Conservation (phyloP, 2,329 filamentous ascomycete species). For the Trichoderma asperellum region DNA sequence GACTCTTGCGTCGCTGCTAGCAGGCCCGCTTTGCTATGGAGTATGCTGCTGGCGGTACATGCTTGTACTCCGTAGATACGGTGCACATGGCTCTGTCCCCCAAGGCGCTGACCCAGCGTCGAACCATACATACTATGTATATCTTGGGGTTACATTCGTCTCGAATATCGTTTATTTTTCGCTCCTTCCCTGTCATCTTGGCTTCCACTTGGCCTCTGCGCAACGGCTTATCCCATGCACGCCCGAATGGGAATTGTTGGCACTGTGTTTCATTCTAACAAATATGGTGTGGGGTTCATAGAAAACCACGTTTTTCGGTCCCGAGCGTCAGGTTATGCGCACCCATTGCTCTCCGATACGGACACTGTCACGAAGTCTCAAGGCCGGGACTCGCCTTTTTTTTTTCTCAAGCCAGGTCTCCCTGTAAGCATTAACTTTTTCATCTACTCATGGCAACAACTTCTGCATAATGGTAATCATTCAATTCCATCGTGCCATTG, state of each 20-base stretch:
- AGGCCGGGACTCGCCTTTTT: not conserved
- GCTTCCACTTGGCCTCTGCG: slow-evolving; percentile 10
- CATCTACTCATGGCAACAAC: not conserved
- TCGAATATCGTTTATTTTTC: not conserved
- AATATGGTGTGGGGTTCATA: slow-evolving; percentile 19
- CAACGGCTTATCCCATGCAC: slow-evolving; percentile 1
- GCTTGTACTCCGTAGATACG: not conserved
- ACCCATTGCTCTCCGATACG: slow-evolving; percentile 14
- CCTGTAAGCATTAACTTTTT: not conserved
- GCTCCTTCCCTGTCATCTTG: not conserved
- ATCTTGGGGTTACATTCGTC: slow-evolving; percentile 21
- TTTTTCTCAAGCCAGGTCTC: not conserved
- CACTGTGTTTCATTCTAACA: slow-evolving; percentile 26
- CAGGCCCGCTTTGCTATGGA: slow-evolving; percentile 1
- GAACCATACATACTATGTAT: slow-evolving; percentile 21
- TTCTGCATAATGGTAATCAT: not conserved
- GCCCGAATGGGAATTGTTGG: not conserved
- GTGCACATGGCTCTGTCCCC: not conserved
- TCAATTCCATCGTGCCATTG: not conserved
- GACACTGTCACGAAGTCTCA: not conserved
- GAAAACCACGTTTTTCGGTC: slow-evolving; percentile 26
- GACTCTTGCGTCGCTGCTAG: not conserved
- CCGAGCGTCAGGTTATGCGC: slow-evolving; percentile 17
- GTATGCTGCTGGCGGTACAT: not conserved
- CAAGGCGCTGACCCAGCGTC: slow-evolving; percentile 1